A percentile compares a stretch with the other conserved stretches of the same genome.
Evolutionary conservation across 164 flowering plant genomes (phyloP).

Genomic region (Liquidambar formosana): DNA sequence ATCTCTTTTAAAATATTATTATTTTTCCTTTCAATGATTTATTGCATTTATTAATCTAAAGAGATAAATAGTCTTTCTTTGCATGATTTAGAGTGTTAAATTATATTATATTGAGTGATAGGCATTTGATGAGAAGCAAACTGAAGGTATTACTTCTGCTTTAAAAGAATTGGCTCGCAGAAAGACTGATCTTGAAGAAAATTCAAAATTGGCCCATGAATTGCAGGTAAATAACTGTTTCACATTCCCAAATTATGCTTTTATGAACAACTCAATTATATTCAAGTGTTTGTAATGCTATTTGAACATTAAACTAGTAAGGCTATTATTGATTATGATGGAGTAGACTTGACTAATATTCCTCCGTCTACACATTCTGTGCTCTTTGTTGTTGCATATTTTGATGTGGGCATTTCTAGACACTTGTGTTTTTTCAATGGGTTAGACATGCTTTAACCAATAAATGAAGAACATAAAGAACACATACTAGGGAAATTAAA

Average conservation of each 20-base stretch:
- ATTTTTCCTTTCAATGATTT: conserved; percentile 1
- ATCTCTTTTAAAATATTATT: not conserved
- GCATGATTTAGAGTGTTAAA: conserved; percentile 7
- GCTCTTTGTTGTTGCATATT: too few relatives aligned
- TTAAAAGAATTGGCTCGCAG: conserved; percentile 66
- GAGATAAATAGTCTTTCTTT: conserved; percentile 4
- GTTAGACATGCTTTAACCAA: too few relatives aligned
- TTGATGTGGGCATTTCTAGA: too few relatives aligned
- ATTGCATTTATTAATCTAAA: not conserved
- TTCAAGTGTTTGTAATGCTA: not conserved
- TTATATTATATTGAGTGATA: conserved; percentile 26
- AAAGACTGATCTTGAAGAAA: conserved; percentile 77
- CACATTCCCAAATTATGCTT: not conserved
- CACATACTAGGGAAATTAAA: too few relatives aligned
- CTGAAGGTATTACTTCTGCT: conserved; percentile 61
- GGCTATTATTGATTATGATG: not conserved
- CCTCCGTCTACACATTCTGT: too few relatives aligned
- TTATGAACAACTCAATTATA: not conserved
- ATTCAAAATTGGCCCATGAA: conserved; percentile 60
- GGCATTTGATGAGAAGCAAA: conserved; percentile 85
- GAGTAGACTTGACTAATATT: not conserved
- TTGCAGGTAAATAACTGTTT: conserved; percentile 55
- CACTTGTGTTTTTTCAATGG: too few relatives aligned
- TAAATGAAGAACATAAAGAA: too few relatives aligned
- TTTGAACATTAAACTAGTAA: not conserved